A percentile compares a stretch with the other conserved stretches of the same genome.
Conservation (phyloP, 331 rosid genomes). For the Telfairia occidentalis region DNA sequence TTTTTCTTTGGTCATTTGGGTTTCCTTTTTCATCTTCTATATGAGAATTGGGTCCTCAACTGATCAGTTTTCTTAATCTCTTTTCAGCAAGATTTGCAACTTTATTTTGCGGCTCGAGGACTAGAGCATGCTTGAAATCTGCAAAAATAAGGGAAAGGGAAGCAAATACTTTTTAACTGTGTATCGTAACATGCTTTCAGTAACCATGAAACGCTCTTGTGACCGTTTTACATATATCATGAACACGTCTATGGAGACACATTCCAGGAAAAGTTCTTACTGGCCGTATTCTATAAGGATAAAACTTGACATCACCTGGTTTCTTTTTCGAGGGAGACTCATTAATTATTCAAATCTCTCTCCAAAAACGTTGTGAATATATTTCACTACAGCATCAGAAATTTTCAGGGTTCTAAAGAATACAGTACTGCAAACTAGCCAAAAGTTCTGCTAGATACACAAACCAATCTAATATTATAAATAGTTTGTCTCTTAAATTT, state of each 20-base stretch:
- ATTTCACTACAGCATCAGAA: not conserved
- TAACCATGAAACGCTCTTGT: not conserved
- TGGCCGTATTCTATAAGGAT: not conserved
- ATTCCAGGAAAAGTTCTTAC: not conserved
- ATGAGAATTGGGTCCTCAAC: conserved; percentile 16
- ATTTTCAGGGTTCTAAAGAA: not conserved
- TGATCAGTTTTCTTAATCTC: conserved; percentile 42
- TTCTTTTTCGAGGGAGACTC: not conserved
- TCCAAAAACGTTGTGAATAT: not conserved
- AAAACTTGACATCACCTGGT: not conserved
- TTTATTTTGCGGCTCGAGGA: conserved; percentile 79
- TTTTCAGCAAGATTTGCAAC: conserved; percentile 47
- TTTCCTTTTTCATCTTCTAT: not conserved
- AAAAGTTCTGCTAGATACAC: not conserved
- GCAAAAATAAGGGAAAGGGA: conserved; percentile 15
- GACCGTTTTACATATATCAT: not conserved
- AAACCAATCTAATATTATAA: not conserved
- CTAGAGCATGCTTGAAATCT: conserved; percentile 78
- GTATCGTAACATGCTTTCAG: not conserved
- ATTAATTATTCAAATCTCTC: not conserved
- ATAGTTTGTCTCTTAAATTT: not conserved
- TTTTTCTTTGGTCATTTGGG: not conserved
- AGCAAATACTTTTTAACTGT: not conserved
- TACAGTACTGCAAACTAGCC: not conserved
- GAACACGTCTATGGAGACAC: not conserved